These are phyloP conservation scores for Neurospora intermedia DNA, from an alignment of 495 filamentous ascomycete species.

Conservation along the genomic window DNA sequence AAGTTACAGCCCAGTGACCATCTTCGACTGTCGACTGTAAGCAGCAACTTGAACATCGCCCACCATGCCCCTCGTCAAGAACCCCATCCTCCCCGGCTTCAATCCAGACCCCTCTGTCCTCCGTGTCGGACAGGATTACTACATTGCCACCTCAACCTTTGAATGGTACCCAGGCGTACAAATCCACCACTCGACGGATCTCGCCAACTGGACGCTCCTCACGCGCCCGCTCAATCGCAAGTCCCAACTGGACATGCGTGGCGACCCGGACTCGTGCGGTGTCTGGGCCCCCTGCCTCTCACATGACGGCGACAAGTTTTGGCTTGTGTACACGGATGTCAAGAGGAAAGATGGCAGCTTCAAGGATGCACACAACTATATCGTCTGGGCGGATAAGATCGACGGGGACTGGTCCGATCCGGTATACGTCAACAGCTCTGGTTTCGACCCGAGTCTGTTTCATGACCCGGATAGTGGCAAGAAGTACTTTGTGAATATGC, in stretches of 20 bases:
- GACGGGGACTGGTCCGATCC: conserved; percentile 48
- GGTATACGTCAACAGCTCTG: conserved; percentile 40
- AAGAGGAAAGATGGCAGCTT: conserved; percentile 46
- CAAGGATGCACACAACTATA: conserved; percentile 47
- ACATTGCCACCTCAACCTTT: conserved; percentile 53
- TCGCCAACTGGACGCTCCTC: conserved; percentile 49
- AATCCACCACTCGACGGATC: conserved; percentile 47
- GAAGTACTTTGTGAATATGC: conserved; percentile 47
- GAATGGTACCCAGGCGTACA: conserved; percentile 52
- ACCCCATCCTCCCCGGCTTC: conserved; percentile 54
- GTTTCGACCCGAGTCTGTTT: conserved; percentile 50
- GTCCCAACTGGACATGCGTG: conserved; percentile 51
- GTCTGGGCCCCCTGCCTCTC: conserved; percentile 53
- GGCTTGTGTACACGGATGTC: conserved; percentile 45
- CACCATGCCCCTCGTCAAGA: conserved; percentile 36
- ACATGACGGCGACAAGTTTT: conserved; percentile 48
- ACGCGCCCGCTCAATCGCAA: conserved; percentile 48
- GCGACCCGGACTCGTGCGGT: conserved; percentile 47
- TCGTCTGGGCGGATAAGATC: conserved; percentile 34
- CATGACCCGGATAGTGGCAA: conserved; percentile 42
- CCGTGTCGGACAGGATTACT: conserved; percentile 46
- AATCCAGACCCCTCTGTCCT: conserved; percentile 53
- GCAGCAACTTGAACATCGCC: background rate
- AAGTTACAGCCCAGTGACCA: background rate
- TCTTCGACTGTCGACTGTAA: background rate